Conservation (phyloP, 257 asterid species). For the Solanum bulbocastanum region DNA sequence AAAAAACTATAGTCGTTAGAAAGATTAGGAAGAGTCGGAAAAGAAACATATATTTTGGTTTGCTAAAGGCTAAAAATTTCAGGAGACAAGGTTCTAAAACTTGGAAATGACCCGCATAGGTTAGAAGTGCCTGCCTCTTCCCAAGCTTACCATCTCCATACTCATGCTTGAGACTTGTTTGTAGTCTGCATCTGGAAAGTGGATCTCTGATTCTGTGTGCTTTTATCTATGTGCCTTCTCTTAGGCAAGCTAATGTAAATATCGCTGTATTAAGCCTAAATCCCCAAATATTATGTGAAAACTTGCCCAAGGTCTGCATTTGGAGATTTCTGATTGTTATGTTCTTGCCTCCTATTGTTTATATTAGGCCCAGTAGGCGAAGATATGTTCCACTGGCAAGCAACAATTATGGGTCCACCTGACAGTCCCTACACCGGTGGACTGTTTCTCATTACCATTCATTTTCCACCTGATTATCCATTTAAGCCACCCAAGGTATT, state of each 20-base stretch:
- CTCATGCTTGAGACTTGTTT: not conserved
- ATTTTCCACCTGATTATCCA: slow-evolving; percentile 9
- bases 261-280: not conserved
- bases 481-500: slow-evolving; percentile 11
- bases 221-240: not conserved
- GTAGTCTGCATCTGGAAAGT: not conserved
- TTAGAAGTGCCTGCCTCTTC: not conserved
- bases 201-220: not conserved
- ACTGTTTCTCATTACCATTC: slow-evolving; percentile 4
- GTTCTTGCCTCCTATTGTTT: not conserved
- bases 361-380: slow-evolving; percentile 1
- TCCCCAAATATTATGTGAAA: not conserved
- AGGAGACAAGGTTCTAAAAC: not conserved
- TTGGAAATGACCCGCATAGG: not conserved
- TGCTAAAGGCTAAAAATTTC: not conserved
- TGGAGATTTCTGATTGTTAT: not conserved
- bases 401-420: slow-evolving; percentile 9
- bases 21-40: not conserved
- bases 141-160: not conserved
- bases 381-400: slow-evolving; percentile 7
- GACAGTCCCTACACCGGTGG: slow-evolving; percentile 9
- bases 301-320: not conserved
- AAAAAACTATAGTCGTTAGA: not conserved
- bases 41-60: not conserved
- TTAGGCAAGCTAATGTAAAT: not conserved